A percentile compares a stretch with the other conserved stretches of the same genome.
Evolutionary conservation across 2,329 filamentous ascomycete genomes (phyloP).

Genomic region (Paramyrothecium sp.): DNA sequence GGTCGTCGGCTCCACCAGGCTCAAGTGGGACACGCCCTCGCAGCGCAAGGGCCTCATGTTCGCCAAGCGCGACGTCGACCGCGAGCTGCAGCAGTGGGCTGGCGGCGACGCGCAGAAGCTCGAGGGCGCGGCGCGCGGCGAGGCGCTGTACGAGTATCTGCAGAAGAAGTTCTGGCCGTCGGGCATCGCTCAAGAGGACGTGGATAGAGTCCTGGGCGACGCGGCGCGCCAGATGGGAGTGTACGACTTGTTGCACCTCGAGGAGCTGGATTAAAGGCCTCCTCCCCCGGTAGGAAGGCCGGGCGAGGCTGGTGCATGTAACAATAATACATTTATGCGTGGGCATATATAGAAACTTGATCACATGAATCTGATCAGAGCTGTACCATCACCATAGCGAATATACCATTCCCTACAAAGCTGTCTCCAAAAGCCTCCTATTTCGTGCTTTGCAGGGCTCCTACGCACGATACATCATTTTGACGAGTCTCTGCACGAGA

Average conservation of each 20-base stretch:
- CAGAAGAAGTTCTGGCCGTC: conserved; percentile 35
- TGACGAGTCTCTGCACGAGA: no score
- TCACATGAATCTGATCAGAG: not conserved
- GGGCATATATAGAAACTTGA: not conserved
- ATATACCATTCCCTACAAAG: no score
- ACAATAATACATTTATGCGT: no score
- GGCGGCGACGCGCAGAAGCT: conserved; percentile 30
- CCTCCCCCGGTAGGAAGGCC: not conserved
- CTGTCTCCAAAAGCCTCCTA: no score
- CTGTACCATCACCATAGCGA: no score
- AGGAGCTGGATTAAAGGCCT: conserved; percentile 7
- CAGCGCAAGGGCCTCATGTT: conserved; percentile 39
- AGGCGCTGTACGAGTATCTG: conserved; percentile 42
- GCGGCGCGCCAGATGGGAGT: conserved; percentile 44
- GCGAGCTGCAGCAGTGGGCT: conserved; percentile 27
- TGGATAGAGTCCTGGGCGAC: conserved; percentile 23
- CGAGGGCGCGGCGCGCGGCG: conserved; percentile 30
- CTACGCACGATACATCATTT: no score
- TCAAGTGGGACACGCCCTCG: conserved; percentile 39
- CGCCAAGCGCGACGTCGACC: conserved; percentile 42
- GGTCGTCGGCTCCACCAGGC: conserved; percentile 40
- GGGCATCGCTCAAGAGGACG: conserved; percentile 17
- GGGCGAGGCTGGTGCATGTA: no score
- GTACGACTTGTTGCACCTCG: conserved; percentile 27
- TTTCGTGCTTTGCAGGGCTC: no score